These are phyloP conservation scores for Earliella scabrosa DNA, from an alignment of 1,284 basidiomycete genomes.

Conservation along the genomic window DNA sequence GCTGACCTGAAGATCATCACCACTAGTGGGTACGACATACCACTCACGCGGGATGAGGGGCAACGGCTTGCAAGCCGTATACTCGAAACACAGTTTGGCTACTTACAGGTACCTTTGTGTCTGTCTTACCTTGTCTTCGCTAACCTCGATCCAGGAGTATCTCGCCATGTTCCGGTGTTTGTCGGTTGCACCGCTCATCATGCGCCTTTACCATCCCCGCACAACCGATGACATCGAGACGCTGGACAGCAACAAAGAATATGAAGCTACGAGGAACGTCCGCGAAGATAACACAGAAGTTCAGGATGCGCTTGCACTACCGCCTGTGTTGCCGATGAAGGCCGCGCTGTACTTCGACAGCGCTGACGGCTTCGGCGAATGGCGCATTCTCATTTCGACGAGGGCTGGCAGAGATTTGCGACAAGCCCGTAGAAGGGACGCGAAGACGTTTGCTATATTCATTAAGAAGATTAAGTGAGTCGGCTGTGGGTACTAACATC, in stretches of 20 bases:
- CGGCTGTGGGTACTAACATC: neutral
- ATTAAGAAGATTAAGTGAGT: conserved; percentile 63
- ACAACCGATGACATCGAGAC: too few species aligned
- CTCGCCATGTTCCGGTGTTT: neutral
- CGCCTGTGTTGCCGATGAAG: conserved; percentile 54
- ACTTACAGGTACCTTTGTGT: neutral
- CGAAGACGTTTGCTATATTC: conserved; percentile 49
- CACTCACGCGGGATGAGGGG: neutral
- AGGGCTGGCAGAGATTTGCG: conserved; percentile 50
- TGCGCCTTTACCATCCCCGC: too few species aligned
- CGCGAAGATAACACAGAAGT: neutral
- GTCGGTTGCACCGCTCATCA: neutral
- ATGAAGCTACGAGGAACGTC: too few species aligned
- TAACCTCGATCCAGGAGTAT: neutral
- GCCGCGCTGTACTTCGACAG: conserved; percentile 54
- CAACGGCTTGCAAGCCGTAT: neutral
- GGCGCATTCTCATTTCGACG: conserved; percentile 53
- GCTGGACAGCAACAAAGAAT: too few species aligned
- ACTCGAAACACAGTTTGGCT: neutral
- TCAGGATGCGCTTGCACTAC: conserved; percentile 34
- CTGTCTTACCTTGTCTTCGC: too few species aligned
- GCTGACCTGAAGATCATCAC: neutral
- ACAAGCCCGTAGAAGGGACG: conserved; percentile 42
- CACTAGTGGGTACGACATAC: neutral
- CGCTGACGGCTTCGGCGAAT: conserved; percentile 55